phyloP scores from a whole-genome alignment of 257 asterid genomes.

The Solanum pimpinellifolium region DNA sequence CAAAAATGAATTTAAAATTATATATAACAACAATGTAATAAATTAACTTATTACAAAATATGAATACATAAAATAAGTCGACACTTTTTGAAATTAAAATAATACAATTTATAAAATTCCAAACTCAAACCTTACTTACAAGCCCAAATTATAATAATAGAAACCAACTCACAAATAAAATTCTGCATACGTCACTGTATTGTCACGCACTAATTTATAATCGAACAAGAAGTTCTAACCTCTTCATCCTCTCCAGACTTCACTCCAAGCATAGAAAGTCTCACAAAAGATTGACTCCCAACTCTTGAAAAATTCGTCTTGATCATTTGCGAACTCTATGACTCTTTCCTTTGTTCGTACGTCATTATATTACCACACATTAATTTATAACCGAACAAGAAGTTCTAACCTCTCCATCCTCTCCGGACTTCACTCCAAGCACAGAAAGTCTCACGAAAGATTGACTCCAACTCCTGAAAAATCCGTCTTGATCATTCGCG shows the following conservation, averaged over 20 bases:
- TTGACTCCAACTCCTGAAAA: conserved; percentile 42
- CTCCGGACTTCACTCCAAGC: conserved; percentile 36
- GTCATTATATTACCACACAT: conserved; percentile 12
- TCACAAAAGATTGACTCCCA: conserved; percentile 52
- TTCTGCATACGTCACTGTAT: background rate
- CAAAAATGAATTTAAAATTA: background rate
- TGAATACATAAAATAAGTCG: background rate
- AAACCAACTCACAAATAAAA: background rate
- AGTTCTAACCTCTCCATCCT: conserved; percentile 46
- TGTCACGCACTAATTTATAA: conserved; percentile 11
- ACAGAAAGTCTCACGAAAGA: conserved; percentile 44
- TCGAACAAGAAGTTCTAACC: conserved; percentile 38
- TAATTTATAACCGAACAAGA: conserved; percentile 35
- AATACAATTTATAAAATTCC: background rate
- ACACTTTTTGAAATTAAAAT: background rate
- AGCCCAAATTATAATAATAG: background rate
- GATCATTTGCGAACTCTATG: conserved; percentile 29
- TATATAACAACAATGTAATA: background rate
- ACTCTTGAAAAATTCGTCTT: conserved; percentile 36
- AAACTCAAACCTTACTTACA: background rate
- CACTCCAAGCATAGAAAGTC: conserved; percentile 43
- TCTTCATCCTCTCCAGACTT: conserved; percentile 39
- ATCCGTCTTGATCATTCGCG: conserved; percentile 33
- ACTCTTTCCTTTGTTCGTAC: conserved; percentile 31
- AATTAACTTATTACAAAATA: background rate